These are phyloP conservation scores for Zygosaccharomyces lentus DNA, from an alignment of 805 yeast genomes.

Conservation along the genomic window DNA sequence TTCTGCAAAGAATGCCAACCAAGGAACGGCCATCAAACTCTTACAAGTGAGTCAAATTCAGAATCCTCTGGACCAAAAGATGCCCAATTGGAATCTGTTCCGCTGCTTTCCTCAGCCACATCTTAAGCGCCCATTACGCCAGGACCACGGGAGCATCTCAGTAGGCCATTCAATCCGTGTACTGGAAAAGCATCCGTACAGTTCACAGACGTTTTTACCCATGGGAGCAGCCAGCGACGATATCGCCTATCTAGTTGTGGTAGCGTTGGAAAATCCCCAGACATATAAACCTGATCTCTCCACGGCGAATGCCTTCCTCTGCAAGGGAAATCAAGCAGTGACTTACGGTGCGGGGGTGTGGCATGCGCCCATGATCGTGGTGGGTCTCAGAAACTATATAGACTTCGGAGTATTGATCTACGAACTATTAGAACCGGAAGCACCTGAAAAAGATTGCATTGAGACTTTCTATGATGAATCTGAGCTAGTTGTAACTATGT, in stretches of 20 bases:
- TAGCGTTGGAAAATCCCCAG: constrained; percentile 52
- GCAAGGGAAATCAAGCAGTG: constrained; percentile 81
- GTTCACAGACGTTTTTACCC: constrained; percentile 89
- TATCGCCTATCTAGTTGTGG: constrained; percentile 71
- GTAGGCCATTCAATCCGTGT: constrained; percentile 53
- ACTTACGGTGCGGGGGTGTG: constrained; percentile 77
- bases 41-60: constrained; percentile 65
- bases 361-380: constrained; percentile 96
- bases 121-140: constrained; percentile 36
- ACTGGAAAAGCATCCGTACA: constrained; percentile 82
- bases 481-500: constrained; percentile 9
- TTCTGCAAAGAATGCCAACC: constrained; percentile 60
- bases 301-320: constrained; percentile 61
- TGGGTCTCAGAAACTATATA: constrained; percentile 47
- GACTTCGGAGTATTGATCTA: constrained; percentile 89
- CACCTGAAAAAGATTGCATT: constrained; percentile 58
- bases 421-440: constrained; percentile 74
- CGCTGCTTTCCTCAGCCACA: constrained; percentile 75
- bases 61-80: constrained; percentile 48
- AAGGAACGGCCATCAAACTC: constrained; percentile 87
- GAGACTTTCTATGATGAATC: constrained; percentile 57
- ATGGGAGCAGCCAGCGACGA: constrained; percentile 62
- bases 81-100: constrained; percentile 79
- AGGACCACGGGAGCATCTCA: neutral
- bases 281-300: constrained; percentile 58